Evolutionary conservation across 805 yeast genomes (phyloP).

Genomic region (Hanseniaspora nectarophila): DNA sequence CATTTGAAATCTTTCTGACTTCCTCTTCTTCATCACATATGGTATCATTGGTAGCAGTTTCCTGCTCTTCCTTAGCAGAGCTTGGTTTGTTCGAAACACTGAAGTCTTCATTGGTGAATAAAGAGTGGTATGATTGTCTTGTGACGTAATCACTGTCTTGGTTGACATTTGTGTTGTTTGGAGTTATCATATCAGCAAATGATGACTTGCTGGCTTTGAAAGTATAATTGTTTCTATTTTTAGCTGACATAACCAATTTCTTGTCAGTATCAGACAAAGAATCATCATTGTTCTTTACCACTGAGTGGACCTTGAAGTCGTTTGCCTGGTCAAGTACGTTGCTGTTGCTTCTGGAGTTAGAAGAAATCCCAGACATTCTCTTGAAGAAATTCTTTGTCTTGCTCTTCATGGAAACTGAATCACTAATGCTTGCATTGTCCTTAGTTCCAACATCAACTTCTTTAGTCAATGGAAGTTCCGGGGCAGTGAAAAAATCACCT

Average conservation of each 20-base stretch:
- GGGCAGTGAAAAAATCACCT: conserved; percentile 24
- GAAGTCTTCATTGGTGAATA: conserved; percentile 16
- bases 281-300: neutral
- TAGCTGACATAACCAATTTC: neutral
- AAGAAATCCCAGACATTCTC: conserved; percentile 10
- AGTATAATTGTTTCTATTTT: neutral
- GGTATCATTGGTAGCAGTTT: neutral
- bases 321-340: neutral
- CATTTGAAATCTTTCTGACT: neutral
- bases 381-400: conserved; percentile 15
- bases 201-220: conserved; percentile 8
- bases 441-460: neutral
- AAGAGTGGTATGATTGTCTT: conserved; percentile 19
- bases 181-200: neutral
- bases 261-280: neutral
- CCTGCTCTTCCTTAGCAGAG: conserved; percentile 7
- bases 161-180: neutral
- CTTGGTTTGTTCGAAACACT: neutral
- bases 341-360: conserved; percentile 5
- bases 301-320: conserved; percentile 10
- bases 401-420: neutral
- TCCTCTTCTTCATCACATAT: neutral
- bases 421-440: neutral
- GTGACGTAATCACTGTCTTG: neutral
- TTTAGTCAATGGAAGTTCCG: conserved; percentile 19